These are phyloP conservation scores for Leucosporidium scottii DNA, from an alignment of 768 basidiomycete species.

Conservation along the genomic window DNA sequence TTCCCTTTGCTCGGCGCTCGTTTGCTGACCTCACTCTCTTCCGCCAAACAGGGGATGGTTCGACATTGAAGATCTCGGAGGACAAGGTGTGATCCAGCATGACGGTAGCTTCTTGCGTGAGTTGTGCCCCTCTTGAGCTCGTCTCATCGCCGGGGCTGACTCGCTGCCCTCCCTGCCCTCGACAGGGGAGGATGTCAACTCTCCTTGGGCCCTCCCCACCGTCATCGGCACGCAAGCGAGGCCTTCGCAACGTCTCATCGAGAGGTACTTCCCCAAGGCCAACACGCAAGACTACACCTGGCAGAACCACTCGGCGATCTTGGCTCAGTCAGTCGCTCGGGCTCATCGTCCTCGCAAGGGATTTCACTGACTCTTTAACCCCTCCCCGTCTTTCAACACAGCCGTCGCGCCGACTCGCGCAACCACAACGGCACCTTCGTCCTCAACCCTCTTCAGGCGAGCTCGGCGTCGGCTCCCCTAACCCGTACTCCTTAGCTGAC, in stretches of 20 bases:
- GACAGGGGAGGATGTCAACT: too few species aligned
- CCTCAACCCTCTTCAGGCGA: not conserved
- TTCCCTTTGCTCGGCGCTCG: too few species aligned
- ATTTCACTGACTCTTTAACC: too few species aligned
- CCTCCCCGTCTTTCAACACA: not conserved
- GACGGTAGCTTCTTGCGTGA: constrained; percentile 6
- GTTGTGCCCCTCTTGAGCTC: too few species aligned
- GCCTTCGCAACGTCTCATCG: constrained; percentile 12
- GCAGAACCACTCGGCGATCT: not conserved
- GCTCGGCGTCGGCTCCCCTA: not conserved
- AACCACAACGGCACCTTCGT: constrained; percentile 10
- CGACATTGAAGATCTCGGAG: constrained; percentile 14
- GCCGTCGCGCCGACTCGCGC: constrained; percentile 12
- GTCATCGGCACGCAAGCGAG: constrained; percentile 2
- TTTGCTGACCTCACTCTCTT: too few species aligned
- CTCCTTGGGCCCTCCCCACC: not conserved
- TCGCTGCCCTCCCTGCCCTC: too few species aligned
- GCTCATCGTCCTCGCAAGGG: too few species aligned
- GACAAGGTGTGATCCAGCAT: constrained; percentile 19
- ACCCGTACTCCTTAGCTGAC: too few species aligned
- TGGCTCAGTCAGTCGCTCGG: too few species aligned
- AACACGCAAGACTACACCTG: constrained; percentile 2
- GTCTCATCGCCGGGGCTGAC: too few species aligned
- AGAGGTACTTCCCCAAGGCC: constrained; percentile 11
- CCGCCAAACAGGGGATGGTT: constrained; percentile 8